phyloP scores from a whole-genome alignment of 2,329 filamentous ascomycete species.

The Elsinoe fawcettii region DNA sequence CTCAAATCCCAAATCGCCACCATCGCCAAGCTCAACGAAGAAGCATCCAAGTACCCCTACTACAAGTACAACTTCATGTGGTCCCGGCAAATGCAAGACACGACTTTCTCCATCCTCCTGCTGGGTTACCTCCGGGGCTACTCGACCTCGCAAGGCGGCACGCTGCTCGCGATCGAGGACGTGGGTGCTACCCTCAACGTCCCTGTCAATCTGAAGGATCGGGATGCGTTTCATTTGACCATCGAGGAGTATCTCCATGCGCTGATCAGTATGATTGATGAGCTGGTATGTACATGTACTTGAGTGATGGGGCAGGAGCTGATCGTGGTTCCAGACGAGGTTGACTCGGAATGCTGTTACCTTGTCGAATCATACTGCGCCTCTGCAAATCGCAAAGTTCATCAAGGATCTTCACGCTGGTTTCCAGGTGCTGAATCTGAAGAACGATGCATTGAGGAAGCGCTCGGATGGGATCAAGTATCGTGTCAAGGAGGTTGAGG shows the following conservation, averaged over 20 bases:
- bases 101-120: slow-evolving; percentile 51
- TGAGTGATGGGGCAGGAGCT: neutral
- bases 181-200: slow-evolving; percentile 73
- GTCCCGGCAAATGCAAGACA: slow-evolving; percentile 75
- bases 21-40: slow-evolving; percentile 59
- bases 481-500: slow-evolving; percentile 93
- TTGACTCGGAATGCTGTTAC: slow-evolving; percentile 93
- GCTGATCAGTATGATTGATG: slow-evolving; percentile 78
- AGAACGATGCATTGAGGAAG: slow-evolving; percentile 86
- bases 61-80: slow-evolving; percentile 96
- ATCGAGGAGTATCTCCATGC: slow-evolving; percentile 95
- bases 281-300: slow-evolving; percentile 52
- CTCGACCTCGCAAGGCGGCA: slow-evolving; percentile 33
- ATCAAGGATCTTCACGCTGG: slow-evolving; percentile 93
- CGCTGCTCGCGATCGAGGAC: slow-evolving; percentile 79
- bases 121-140: slow-evolving; percentile 76
- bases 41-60: slow-evolving; percentile 83
- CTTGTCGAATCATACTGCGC: slow-evolving; percentile 76
- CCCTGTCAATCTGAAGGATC: slow-evolving; percentile 82
- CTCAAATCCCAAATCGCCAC: slow-evolving; percentile 66
- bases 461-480: slow-evolving; percentile 94
- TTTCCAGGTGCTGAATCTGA: slow-evolving; percentile 94
- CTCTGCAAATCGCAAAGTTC: slow-evolving; percentile 80
- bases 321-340: slow-evolving; percentile 48
- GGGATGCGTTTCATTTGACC: slow-evolving; percentile 86